Evolutionary conservation across 2,329 filamentous ascomycete species (phyloP), one percentile per base, ranked within the genome.

Genomic region (Chaetothyriales sp.): DNA sequence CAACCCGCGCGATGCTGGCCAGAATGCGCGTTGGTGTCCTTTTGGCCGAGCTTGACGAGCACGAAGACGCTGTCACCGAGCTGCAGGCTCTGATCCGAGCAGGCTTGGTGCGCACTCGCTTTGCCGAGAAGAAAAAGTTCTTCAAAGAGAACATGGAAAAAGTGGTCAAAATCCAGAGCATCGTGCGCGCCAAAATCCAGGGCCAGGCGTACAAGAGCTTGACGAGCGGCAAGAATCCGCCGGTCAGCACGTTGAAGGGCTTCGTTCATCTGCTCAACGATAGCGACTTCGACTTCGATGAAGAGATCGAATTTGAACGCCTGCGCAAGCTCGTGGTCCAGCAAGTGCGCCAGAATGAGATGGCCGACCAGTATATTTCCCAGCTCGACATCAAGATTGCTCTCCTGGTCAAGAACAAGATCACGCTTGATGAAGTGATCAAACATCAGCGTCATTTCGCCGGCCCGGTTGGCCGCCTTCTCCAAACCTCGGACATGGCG

Each of bases 301-400:
- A 97, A 66, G 92, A 98, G 66, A 83, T 98, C 49, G 92, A 98
- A 65, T 95, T 97, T 60, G 92, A 98, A 68, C 81, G 89, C 47
- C 74, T 97, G 64, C 81, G 94, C 50, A 95, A 97, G 73, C 94
- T 87, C 3, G 92, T 98, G 15, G 89, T 98, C 5, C 89, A 97
- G 65, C 89, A 97, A 65, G 92, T 98, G 8, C 84, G 90, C 47
- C 89, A 95, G 62, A 98, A 98, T 63, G 92, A 98, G 70, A 83
- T 94, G 73, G 81, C 94, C 43, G 92, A 98, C 69, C 89, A 95
- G 66, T 98, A 98, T 64, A 95, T 98, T 60, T 89, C 95, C 62
- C 92, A 98, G 66, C 78, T 98, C 37, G 94, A 98, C 65, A 95
- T 98, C 74, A 98, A 98, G 72, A 98, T 98, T 66, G 92, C 92